Conservation (phyloP, 176 grass and related monocot genomes). For the Cocos nucifera region DNA sequence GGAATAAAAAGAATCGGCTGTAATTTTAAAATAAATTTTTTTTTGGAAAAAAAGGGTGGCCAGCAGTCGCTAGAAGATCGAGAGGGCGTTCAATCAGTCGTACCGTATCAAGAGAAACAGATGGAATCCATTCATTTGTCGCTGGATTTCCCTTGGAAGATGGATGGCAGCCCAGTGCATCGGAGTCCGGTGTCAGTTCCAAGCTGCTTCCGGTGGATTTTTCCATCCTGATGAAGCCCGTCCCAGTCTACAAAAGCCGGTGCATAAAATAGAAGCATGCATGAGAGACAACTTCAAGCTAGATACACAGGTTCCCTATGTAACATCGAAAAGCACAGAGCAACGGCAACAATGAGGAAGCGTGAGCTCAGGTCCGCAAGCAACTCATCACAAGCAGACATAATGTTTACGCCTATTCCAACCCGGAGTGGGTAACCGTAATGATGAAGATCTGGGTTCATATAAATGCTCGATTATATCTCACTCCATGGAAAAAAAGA, state of each 20-base stretch:
- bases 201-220: conserved; percentile 27
- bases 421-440: too few relatives aligned
- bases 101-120: conserved; percentile 41
- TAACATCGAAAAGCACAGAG: too few relatives aligned
- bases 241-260: conserved; percentile 47
- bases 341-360: too few relatives aligned
- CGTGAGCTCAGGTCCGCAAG: too few relatives aligned
- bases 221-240: conserved; percentile 86
- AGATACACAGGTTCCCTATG: too few relatives aligned
- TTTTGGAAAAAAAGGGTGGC: neutral
- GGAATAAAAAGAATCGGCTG: conserved; percentile 1
- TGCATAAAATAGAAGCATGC: neutral
- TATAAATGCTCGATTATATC: too few relatives aligned
- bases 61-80: neutral
- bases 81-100: neutral
- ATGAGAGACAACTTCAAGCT: neutral
- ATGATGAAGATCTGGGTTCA: too few relatives aligned
- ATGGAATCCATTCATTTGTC: conserved; percentile 88
- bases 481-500: too few relatives aligned
- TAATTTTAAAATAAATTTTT: conserved; percentile 34
- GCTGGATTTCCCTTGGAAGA: conserved; percentile 64
- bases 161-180: conserved; percentile 25
- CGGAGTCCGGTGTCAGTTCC: conserved; percentile 17
- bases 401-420: too few relatives aligned
- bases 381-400: too few relatives aligned